phyloP scores from a whole-genome alignment of 495 filamentous ascomycete genomes.

The Astrocystis sublimbata region DNA sequence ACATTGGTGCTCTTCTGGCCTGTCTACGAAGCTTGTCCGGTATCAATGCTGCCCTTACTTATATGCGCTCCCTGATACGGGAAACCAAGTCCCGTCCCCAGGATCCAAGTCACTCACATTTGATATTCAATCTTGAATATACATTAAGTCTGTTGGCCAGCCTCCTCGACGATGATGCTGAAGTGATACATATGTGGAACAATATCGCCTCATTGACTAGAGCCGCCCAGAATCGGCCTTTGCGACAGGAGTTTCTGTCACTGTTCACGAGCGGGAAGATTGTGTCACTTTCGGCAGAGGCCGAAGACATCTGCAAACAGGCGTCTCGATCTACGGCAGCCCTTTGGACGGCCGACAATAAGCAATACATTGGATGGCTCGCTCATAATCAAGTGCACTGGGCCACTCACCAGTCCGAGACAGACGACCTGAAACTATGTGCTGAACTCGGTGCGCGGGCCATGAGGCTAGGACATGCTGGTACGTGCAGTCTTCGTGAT shows the following conservation, averaged over 20 bases:
- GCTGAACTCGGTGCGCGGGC: conserved; percentile 64
- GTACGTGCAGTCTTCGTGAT: conserved; percentile 45
- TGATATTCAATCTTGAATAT: conserved; percentile 49
- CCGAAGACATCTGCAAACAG: conserved; percentile 52
- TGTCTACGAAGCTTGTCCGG: conserved; percentile 75
- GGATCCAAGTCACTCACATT: conserved; percentile 32
- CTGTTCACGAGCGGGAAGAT: conserved; percentile 72
- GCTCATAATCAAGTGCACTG: conserved; percentile 63
- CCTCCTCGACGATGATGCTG: conserved; percentile 57
- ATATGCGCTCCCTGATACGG: conserved; percentile 56
- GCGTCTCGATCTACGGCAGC: conserved; percentile 34
- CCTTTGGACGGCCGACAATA: conserved; percentile 68
- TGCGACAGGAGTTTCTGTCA: conserved; percentile 45
- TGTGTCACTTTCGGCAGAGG: conserved; percentile 72
- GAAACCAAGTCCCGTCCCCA: conserved; percentile 41
- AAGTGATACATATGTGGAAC: conserved; percentile 57
- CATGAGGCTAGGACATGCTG: conserved; percentile 71
- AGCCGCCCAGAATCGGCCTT: conserved; percentile 21
- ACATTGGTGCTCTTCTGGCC: conserved; percentile 52
- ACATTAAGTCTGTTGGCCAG: conserved; percentile 26
- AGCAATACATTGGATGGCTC: conserved; percentile 71
- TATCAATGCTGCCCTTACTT: conserved; percentile 65
- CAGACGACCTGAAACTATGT: conserved; percentile 53
- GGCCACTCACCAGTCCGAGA: conserved; percentile 36
- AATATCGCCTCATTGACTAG: conserved; percentile 10